phyloP scores from a whole-genome alignment of 306 rosid species.

The Begonia peltatifolia region DNA sequence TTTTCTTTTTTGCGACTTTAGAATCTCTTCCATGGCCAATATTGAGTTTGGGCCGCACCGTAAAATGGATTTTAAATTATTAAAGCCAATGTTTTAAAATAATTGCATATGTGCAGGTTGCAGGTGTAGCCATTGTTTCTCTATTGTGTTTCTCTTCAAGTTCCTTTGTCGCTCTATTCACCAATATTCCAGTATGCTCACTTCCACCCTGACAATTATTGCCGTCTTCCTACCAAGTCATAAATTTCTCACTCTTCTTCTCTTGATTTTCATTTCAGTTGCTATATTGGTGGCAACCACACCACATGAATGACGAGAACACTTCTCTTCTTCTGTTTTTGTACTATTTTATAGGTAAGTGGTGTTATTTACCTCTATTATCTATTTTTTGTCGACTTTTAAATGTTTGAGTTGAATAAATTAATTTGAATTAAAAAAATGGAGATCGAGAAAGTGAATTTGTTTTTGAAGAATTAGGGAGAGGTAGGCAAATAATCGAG shows the following conservation, averaged over 20 bases:
- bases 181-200: slow-evolving; percentile 65
- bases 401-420: too few species aligned
- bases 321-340: slow-evolving; percentile 46
- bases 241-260: slow-evolving; percentile 16
- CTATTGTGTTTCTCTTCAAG: slow-evolving; percentile 72
- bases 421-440: too few species aligned
- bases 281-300: slow-evolving; percentile 42
- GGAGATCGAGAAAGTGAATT: too few species aligned
- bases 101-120: slow-evolving; percentile 42
- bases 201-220: slow-evolving; percentile 9
- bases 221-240: slow-evolving; percentile 1
- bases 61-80: too few species aligned
- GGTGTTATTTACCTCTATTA: not conserved
- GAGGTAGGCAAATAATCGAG: too few species aligned
- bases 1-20: too few species aligned
- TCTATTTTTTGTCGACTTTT: too few species aligned
- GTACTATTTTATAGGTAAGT: slow-evolving; percentile 66
- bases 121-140: slow-evolving; percentile 68
- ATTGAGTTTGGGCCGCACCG: too few species aligned
- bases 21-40: too few species aligned
- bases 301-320: slow-evolving; percentile 27
- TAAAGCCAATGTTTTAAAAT: not conserved
- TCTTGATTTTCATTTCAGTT: slow-evolving; percentile 44
- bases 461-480: too few species aligned
- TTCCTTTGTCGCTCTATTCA: slow-evolving; percentile 60